phyloP scores from a whole-genome alignment of 352 stramenopile species.

The Phytophthora pini region DNA sequence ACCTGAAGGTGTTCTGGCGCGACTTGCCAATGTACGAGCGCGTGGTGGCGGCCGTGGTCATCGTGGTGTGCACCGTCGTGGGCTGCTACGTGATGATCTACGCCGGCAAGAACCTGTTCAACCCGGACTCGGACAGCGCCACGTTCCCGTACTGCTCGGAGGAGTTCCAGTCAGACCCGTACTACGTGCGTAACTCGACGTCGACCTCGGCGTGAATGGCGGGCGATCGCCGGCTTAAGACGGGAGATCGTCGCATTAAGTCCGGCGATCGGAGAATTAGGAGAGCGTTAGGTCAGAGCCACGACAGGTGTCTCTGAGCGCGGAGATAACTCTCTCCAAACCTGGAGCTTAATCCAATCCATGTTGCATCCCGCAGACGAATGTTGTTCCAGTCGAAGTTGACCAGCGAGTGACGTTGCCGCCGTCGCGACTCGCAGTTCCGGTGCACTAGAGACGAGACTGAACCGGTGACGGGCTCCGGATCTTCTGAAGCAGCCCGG shows the following conservation, averaged over 20 bases:
- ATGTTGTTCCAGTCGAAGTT: constrained; percentile 24
- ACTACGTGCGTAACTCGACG: constrained; percentile 42
- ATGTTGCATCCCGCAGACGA: constrained; percentile 7
- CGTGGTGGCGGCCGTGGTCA: constrained; percentile 36
- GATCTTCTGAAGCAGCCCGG: constrained; percentile 30
- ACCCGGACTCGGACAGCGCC: constrained; percentile 23
- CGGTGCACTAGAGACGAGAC: constrained; percentile 28
- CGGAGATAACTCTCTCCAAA: constrained; percentile 12
- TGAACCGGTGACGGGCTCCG: constrained; percentile 19
- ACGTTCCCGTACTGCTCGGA: constrained; percentile 66
- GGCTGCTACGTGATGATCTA: constrained; percentile 54
- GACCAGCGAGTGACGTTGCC: constrained; percentile 12
- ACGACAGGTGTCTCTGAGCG: constrained; percentile 18
- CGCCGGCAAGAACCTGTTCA: constrained; percentile 50
- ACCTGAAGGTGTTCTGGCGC: constrained; percentile 55
- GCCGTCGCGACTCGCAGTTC: constrained; percentile 16
- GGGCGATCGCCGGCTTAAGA: constrained; percentile 16
- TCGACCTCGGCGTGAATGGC: constrained; percentile 30
- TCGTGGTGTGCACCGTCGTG: constrained; percentile 43
- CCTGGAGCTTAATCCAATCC: constrained; percentile 14
- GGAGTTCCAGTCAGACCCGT: constrained; percentile 49
- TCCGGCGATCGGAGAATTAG: constrained; percentile 24
- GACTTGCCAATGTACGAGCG: constrained; percentile 50
- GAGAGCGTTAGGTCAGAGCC: constrained; percentile 33
- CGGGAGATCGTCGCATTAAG: constrained; percentile 16